Evolutionary conservation across 108 stramenopile genomes (phyloP), one percentile per base, ranked within the genome.

Genomic region (Nitzschia palea): DNA sequence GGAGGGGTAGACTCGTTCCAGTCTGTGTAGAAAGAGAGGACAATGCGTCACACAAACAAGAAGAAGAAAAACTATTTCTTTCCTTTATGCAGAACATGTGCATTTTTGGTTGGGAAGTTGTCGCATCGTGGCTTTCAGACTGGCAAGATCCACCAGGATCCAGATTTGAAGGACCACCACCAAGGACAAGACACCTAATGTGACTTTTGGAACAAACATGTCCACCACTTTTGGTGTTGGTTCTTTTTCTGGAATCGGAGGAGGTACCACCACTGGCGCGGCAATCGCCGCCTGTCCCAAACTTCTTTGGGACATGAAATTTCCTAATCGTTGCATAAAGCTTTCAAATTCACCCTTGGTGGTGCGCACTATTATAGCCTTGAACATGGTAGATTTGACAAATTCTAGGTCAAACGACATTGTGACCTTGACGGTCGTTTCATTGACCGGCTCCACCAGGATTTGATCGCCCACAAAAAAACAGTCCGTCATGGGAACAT

Each of bases 401-500:
- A 94, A 94, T 10, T 74, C 18, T 29, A 89, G 77, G 28, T 84
- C 78, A 72, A 88, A 94, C 4, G 73, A 65, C 45, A 72, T 74
- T 3, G 61, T 62, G 9, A 91, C 29, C 2, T 29, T 25, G 18
- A 84, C 54, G 4, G 55, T 48, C 9, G 67, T 56, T 14, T 80
- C 73, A n/a, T 52, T 29, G 25, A 59, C 36, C 3, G 68, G 48
- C 55, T 78, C 72, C 8, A 90, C 81, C 42, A 79, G 73, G 23
- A 91, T 66, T 4, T 83, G 80, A 73, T 94, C 93, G 17, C 66
- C 67, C 18, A 94, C 90, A 42, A 83, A 82, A 48, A 94, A 94
- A 52, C 90, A 94, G 65, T 94, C 93, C 9, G 90, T 79, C 89
- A 91, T 84, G 31, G 93, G 93, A 42, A 94, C 90, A 73, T 89